Conservation (phyloP, 345 rosid genomes). For the Viola odorata region DNA sequence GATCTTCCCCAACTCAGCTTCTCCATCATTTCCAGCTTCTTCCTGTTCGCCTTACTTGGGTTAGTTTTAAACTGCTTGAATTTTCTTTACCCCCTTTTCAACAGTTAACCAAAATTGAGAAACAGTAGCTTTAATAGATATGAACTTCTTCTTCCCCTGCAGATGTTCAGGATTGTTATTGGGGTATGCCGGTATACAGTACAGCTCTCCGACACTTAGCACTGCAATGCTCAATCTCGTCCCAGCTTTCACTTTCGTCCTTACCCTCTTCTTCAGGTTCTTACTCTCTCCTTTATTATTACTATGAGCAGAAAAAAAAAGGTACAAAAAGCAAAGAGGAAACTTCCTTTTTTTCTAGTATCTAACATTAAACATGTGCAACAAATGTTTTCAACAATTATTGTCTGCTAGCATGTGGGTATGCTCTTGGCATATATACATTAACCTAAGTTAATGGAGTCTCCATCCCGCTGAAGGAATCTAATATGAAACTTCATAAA, state of each 20-base stretch:
- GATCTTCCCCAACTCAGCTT: constrained; percentile 21
- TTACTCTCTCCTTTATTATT: neutral
- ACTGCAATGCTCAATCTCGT: constrained; percentile 25
- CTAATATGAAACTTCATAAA: too few species aligned
- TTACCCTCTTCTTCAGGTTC: constrained; percentile 19
- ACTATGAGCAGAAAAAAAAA: too few species aligned
- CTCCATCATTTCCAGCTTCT: constrained; percentile 30
- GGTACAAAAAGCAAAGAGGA: too few species aligned
- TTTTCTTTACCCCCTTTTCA: neutral
- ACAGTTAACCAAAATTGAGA: neutral
- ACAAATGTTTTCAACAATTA: too few species aligned
- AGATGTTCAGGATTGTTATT: constrained; percentile 4
- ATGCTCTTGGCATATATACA: too few species aligned
- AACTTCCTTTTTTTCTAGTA: too few species aligned
- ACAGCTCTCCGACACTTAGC: constrained; percentile 25
- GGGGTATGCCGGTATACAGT: constrained; percentile 15
- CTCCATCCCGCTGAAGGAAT: too few species aligned
- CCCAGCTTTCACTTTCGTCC: constrained; percentile 26
- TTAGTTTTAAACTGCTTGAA: neutral
- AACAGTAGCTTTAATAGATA: neutral
- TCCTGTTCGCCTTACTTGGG: constrained; percentile 45
- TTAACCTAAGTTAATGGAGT: too few species aligned
- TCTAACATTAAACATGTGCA: too few species aligned
- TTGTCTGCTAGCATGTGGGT: too few species aligned
- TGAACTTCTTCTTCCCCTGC: neutral